Percentiles rank a stretch among this genome's conserved stretches.
These are phyloP conservation scores for Parastagonospora nodorum DNA, from an alignment of 2,329 filamentous ascomycete species.

Conservation along the genomic window DNA sequence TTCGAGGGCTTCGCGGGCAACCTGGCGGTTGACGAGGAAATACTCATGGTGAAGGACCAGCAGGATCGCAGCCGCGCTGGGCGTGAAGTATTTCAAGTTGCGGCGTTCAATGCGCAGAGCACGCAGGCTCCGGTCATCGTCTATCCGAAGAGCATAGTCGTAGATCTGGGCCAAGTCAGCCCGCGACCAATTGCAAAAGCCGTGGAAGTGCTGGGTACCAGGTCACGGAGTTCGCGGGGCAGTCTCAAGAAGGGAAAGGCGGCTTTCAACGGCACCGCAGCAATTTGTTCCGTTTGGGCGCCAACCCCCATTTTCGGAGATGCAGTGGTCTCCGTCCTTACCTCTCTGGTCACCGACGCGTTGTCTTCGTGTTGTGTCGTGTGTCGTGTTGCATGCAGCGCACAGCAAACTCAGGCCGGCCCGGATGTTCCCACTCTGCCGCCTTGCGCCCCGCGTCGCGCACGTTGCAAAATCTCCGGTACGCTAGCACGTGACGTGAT, in stretches of 20 bases:
- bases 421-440: no score
- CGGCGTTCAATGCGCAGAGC: slow-evolving; percentile 42
- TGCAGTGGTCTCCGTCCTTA: slow-evolving; percentile 3
- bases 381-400: no score
- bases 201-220: slow-evolving; percentile 19
- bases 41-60: slow-evolving; percentile 41
- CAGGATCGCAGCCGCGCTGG: slow-evolving; percentile 36
- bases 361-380: neutral
- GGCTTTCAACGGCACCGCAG: slow-evolving; percentile 1
- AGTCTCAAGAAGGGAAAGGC: slow-evolving; percentile 39
- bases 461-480: neutral
- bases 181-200: neutral
- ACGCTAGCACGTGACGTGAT: neutral
- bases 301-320: neutral
- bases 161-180: slow-evolving; percentile 33
- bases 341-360: neutral
- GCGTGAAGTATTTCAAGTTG: slow-evolving; percentile 38
- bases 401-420: no score
- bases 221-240: slow-evolving; percentile 46
- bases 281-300: neutral
- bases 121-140: slow-evolving; percentile 31
- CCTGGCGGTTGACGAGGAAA: slow-evolving; percentile 41
- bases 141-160: slow-evolving; percentile 29
- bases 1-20: slow-evolving; percentile 43
- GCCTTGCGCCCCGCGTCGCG: neutral